Conservation (phyloP, 768 basidiomycete species). For the Suillus ampliporus region DNA sequence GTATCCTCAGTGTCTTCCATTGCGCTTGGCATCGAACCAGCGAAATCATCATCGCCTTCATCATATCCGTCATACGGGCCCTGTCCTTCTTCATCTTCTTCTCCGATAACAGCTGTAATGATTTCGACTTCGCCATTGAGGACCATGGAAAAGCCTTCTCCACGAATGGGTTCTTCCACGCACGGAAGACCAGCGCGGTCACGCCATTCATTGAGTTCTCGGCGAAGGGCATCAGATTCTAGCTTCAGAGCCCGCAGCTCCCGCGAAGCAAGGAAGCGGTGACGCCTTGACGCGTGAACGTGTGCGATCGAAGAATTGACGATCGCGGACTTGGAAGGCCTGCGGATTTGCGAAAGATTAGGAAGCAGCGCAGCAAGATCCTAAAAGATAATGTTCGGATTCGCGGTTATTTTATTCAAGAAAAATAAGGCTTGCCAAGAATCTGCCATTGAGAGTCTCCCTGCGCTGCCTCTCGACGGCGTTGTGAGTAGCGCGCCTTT, state of each 20-base stretch:
- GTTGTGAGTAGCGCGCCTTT: slow-evolving; percentile 95
- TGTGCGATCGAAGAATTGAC: slow-evolving; percentile 95
- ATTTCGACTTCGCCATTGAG: slow-evolving; percentile 75
- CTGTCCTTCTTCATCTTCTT: slow-evolving; percentile 58
- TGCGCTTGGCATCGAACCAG: slow-evolving; percentile 28
- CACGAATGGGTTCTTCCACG: slow-evolving; percentile 74
- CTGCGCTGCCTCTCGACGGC: slow-evolving; percentile 94
- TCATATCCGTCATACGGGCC: slow-evolving; percentile 45
- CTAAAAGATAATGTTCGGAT: slow-evolving; percentile 43
- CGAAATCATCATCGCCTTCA: slow-evolving; percentile 49
- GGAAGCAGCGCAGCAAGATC: slow-evolving; percentile 92
- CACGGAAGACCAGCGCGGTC: slow-evolving; percentile 72
- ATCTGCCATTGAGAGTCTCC: slow-evolving; percentile 92
- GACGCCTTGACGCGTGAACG: slow-evolving; percentile 81
- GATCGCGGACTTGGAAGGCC: slow-evolving; percentile 95
- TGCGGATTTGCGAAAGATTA: slow-evolving; percentile 87
- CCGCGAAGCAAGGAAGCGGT: slow-evolving; percentile 79
- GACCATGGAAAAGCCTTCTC: slow-evolving; percentile 75
- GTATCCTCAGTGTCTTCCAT: slow-evolving; percentile 40
- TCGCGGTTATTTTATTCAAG: slow-evolving; percentile 4
- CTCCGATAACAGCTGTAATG: slow-evolving; percentile 55
- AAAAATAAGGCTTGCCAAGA: slow-evolving; percentile 63
- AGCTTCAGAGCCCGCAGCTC: slow-evolving; percentile 80
- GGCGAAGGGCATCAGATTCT: slow-evolving; percentile 86
- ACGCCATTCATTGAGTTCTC: slow-evolving; percentile 95